Conservation (phyloP, 2,329 filamentous ascomycete species). For the Pseudogymnoascus sp. region DNA sequence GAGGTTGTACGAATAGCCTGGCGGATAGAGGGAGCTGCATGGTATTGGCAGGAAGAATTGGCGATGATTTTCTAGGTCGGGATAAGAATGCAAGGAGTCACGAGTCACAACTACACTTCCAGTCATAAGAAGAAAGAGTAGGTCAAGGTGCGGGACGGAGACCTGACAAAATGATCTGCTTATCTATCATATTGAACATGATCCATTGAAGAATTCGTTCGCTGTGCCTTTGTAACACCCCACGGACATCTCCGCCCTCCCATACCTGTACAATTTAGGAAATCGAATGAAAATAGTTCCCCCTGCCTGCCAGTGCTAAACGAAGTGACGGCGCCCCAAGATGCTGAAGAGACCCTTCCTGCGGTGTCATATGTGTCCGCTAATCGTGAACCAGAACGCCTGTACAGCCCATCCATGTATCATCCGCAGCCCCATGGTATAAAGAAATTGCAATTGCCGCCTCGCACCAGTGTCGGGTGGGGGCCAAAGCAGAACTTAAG, state of each 20-base stretch:
- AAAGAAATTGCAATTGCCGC: not conserved
- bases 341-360: not conserved
- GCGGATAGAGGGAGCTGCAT: not conserved
- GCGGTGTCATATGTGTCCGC: conserved; percentile 7
- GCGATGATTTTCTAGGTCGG: not conserved
- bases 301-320: not conserved
- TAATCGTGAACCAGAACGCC: conserved; percentile 3
- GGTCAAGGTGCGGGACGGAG: not conserved
- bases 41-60: not conserved
- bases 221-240: conserved; percentile 4
- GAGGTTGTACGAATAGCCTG: conserved; percentile 8
- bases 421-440: conserved; percentile 3
- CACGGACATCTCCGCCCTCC: not conserved
- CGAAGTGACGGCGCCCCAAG: not conserved
- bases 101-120: not conserved
- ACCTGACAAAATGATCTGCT: not conserved
- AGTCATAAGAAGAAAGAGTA: not conserved
- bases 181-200: not conserved
- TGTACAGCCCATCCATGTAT: conserved; percentile 6
- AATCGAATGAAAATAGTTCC: not conserved
- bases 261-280: conserved; percentile 7
- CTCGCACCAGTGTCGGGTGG: not conserved
- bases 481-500: not conserved
- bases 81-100: not conserved
- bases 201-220: not conserved